phyloP scores from a whole-genome alignment of 805 yeast species.

The Teunomyces lycoperdinae region DNA sequence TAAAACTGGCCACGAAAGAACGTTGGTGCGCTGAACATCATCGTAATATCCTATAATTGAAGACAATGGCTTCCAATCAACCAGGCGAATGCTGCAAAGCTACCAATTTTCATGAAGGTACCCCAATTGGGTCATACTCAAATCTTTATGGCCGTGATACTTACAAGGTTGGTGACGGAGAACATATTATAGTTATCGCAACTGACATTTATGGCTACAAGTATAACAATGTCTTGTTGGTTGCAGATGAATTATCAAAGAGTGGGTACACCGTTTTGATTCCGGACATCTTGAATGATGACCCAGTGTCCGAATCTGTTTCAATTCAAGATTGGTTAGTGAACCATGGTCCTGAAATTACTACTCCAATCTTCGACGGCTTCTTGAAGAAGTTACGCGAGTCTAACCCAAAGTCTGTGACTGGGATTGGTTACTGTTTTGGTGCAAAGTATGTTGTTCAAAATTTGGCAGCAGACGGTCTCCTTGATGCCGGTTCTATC shows the following conservation, averaged over 20 bases:
- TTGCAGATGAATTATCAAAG: conserved; percentile 24
- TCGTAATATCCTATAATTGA: too few species aligned
- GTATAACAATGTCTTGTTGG: conserved; percentile 24
- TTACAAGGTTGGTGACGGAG: conserved; percentile 24
- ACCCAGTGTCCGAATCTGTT: conserved; percentile 12
- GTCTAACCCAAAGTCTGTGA: conserved; percentile 7
- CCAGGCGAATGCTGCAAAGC: conserved; percentile 21
- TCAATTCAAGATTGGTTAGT: conserved; percentile 6
- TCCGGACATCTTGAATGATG: conserved; percentile 30
- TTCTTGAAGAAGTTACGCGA: conserved; percentile 7
- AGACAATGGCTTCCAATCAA: conserved; percentile 19
- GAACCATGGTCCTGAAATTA: conserved; percentile 10
- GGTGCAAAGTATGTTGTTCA: conserved; percentile 25
- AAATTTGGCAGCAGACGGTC: conserved; percentile 28
- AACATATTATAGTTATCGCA: conserved; percentile 20
- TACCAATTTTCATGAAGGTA: conserved; percentile 27
- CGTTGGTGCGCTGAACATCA: too few species aligned
- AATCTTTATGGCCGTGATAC: conserved; percentile 23
- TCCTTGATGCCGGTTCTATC: conserved; percentile 60
- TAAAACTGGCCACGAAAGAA: too few species aligned
- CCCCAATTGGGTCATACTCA: conserved; percentile 19
- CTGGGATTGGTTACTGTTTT: conserved; percentile 21
- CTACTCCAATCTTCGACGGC: conserved; percentile 10
- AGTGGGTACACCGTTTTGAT: conserved; percentile 17
- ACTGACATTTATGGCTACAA: conserved; percentile 30